Conservation (phyloP, 164 flowering plant species). For the Vitis labrusca region DNA sequence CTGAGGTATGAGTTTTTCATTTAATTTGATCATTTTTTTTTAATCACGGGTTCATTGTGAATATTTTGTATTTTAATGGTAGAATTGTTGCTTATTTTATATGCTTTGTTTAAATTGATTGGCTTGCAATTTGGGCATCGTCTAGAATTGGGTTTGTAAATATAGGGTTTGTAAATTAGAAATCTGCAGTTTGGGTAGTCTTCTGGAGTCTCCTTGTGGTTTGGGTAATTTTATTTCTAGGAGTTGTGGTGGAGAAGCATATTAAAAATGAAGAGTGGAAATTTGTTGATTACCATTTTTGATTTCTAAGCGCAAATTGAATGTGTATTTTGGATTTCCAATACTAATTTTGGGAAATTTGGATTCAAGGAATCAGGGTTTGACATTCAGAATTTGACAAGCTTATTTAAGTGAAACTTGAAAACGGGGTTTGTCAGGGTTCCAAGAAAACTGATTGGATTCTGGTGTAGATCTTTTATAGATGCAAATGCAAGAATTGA, state of each 20-base stretch:
- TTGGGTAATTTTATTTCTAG: neutral
- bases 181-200: neutral
- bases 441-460: too few relatives aligned
- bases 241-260: neutral
- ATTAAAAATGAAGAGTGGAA: neutral
- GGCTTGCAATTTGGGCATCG: neutral
- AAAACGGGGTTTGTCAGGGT: too few relatives aligned
- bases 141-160: neutral
- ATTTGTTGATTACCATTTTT: neutral
- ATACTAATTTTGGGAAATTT: too few relatives aligned
- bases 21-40: neutral
- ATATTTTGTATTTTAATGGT: neutral
- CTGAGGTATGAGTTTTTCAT: constrained; percentile 7
- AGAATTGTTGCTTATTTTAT: neutral
- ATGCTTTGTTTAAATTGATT: neutral
- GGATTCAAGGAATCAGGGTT: too few relatives aligned
- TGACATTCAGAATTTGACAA: too few relatives aligned
- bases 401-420: too few relatives aligned
- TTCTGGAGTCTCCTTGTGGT: neutral
- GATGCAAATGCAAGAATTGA: neutral
- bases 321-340: neutral
- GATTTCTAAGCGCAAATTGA: neutral
- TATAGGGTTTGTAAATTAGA: neutral
- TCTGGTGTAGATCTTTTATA: too few relatives aligned
- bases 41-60: neutral